Conservation (phyloP, 192 early-diverging fungal species). For the Coemansia sp. region DNA sequence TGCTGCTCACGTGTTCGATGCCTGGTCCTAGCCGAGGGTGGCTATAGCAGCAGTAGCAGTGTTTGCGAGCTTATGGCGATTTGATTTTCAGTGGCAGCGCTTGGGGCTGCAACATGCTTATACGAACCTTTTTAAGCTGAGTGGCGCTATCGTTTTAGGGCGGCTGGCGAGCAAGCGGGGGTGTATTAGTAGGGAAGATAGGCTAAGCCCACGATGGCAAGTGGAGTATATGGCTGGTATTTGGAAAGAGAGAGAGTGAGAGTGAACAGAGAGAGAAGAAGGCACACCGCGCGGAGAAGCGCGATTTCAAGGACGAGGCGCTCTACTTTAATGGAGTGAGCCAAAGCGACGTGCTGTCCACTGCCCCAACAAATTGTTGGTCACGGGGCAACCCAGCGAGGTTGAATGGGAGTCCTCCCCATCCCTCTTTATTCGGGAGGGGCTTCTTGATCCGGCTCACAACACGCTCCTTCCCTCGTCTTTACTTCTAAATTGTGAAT, state of each 20-base stretch:
- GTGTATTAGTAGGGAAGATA: background rate
- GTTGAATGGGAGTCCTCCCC: background rate
- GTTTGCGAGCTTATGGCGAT: background rate
- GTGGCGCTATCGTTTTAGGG: background rate
- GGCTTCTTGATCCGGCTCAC: background rate
- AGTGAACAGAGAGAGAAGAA: slow-evolving; percentile 11
- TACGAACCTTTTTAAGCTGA: background rate
- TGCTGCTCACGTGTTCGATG: background rate
- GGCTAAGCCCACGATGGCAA: background rate
- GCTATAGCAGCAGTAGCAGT: slow-evolving; percentile 7
- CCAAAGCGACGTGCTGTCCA: slow-evolving; percentile 2
- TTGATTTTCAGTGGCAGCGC: background rate
- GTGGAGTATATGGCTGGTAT: background rate
- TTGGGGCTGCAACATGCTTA: background rate
- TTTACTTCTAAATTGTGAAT: background rate
- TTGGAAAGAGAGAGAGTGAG: slow-evolving; percentile 5
- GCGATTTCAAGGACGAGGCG: background rate
- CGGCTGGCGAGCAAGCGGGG: background rate
- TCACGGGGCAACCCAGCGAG: slow-evolving; percentile 6
- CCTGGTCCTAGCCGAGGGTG: background rate
- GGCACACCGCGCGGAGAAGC: background rate
- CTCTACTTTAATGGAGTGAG: background rate
- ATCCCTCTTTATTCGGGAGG: background rate
- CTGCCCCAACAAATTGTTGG: slow-evolving; percentile 28
- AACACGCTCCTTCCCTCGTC: too few relatives aligned